Percentiles rank a stretch among this genome's conserved stretches.
These are phyloP conservation scores for Pythium aristosporum DNA, from an alignment of 352 stramenopile genomes.

Conservation along the genomic window DNA sequence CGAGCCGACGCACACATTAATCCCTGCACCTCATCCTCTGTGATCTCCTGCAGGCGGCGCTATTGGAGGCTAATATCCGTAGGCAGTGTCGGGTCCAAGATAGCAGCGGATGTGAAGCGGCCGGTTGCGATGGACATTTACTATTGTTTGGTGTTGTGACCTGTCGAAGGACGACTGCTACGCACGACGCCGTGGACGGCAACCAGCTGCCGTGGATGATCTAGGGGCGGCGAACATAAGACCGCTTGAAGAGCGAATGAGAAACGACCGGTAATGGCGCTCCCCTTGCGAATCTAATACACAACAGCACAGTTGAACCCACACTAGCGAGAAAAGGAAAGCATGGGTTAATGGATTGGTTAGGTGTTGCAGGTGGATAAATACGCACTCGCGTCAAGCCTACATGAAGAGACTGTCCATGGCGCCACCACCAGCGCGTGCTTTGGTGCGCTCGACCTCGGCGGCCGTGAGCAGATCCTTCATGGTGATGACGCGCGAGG, in stretches of 20 bases:
- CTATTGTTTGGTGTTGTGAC: too few relatives aligned
- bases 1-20: background rate
- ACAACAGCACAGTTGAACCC: too few relatives aligned
- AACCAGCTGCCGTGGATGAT: constrained; percentile 90
- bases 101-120: constrained; percentile 8
- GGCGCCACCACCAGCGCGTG: constrained; percentile 47
- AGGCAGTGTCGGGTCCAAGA: background rate
- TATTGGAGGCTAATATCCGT: background rate
- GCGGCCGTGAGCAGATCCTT: constrained; percentile 74
- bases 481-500: constrained; percentile 68
- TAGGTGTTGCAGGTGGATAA: too few relatives aligned
- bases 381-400: background rate
- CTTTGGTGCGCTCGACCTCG: constrained; percentile 73
- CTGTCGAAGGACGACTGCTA: too few relatives aligned
- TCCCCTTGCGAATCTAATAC: too few relatives aligned
- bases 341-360: background rate
- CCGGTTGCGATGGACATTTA: background rate
- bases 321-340: too few relatives aligned
- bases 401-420: constrained; percentile 87
- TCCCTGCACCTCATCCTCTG: background rate
- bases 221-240: constrained; percentile 31
- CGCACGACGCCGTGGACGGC: constrained; percentile 53
- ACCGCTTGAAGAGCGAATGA: background rate
- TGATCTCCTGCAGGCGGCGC: constrained; percentile 9
- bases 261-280: too few relatives aligned